Evolutionary conservation across 805 yeast species (phyloP), one percentile per base, ranked within the genome.

Genomic region (Candida adriatica): DNA sequence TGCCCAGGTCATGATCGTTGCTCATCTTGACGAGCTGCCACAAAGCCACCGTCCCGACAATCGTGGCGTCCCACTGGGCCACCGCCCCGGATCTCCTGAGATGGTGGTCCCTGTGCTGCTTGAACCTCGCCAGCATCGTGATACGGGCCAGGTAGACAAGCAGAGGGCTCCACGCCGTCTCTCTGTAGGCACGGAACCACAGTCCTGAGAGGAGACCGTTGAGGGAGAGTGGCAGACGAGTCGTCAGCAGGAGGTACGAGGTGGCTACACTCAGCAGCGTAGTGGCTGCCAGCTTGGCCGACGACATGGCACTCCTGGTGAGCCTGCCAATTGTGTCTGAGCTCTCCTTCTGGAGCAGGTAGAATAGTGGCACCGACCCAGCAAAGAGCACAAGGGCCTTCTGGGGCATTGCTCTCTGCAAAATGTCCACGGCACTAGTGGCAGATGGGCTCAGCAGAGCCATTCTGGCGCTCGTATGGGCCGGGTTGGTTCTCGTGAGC

Each of bases 371-470:
- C 0, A 39, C 5, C 2, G 39, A 24, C 6, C 24, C 9, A 2
- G 27, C 3, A 16, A 40, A 21, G 6, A 39, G 6, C 4, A 16
- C n/a, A 3, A 33, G 8, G 4, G 30, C 27, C 36, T 45, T 46
- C 21, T 23, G 28, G 16, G 48, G 45, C 6, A 38, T 13, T 6
- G 23, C 28, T 2, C n/a, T 23, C 6, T 24, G 18, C 13, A 48
- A 11, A 3, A 40, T 21, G 1, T 23, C 30, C 6, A 24, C 2
- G 2, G 42, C 5, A 21, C 32, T 33, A 23, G 51, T 32, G 4
- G 36, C 31, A 1, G 45, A 35, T 13, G 52, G 50, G 26, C 36
- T 39, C 32, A 40, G 10, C 2, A 40, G 9, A 5, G 41, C 33
- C 13, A 40, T 4, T 8, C 22, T 32, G n/a, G 41, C 30, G 19